phyloP scores from a whole-genome alignment of 108 stramenopile species.

The Phaeodactylum tricornutum region DNA sequence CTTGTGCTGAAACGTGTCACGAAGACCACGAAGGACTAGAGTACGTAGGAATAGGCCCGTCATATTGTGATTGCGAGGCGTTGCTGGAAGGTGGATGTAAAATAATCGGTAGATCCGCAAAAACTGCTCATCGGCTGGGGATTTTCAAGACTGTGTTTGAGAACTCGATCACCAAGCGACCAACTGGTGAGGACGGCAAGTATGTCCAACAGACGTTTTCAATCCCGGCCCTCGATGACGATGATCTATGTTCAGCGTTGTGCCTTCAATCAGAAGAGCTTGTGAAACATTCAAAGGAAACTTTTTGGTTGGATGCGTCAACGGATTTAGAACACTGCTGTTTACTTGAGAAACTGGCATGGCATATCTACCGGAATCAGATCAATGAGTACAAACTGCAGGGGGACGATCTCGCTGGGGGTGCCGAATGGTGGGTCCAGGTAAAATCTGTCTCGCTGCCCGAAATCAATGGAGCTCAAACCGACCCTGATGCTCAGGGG shows the following conservation, averaged over 20 bases:
- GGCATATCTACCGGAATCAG: constrained; percentile 45
- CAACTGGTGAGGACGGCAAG: no score
- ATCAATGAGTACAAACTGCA: constrained; percentile 17
- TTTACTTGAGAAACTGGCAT: constrained; percentile 52
- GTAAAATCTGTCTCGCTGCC: constrained; percentile 26
- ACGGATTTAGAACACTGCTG: constrained; percentile 13
- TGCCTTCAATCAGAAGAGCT: constrained; percentile 42
- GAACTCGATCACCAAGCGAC: no score
- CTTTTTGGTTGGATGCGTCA: constrained; percentile 50
- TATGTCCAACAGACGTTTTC: no score
- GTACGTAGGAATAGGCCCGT: no score
- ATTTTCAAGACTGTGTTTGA: no score
- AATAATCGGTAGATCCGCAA: no score
- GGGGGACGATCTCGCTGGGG: constrained; percentile 7
- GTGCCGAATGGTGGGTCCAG: constrained; percentile 86
- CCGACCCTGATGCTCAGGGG: background rate
- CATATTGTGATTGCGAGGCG: no score
- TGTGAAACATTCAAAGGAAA: constrained; percentile 45
- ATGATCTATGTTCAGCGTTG: constrained; percentile 20
- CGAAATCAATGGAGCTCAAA: background rate
- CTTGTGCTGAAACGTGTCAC: constrained; percentile 2
- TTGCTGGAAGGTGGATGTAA: no score
- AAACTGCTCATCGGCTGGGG: no score
- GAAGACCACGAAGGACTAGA: constrained; percentile 1
- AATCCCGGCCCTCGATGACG: no score